Base-by-base conservation (phyloP, 1,284 basidiomycete species). In the Mycena sp. region DNA sequence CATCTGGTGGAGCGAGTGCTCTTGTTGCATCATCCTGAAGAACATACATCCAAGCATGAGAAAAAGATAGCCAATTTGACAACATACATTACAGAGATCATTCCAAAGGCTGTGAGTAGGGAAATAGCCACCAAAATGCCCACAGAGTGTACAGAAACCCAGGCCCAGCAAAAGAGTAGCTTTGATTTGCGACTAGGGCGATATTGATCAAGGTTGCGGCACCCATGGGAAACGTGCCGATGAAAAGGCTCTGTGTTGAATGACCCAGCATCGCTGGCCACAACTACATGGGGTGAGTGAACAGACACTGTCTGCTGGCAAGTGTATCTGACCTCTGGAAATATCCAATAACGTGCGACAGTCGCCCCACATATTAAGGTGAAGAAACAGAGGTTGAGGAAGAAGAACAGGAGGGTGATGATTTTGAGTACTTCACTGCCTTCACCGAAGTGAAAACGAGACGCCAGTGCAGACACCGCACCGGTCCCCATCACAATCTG, bases 101-200 rank as follows among this genome's bases (percentile, higher is more conserved):
- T 79, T 10, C 87, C 86, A 73, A 90, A 86, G 66, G 85, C 87
- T 63, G 87, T 87, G 23, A 84, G 25, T 7, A 88, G 71, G 1
- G 91, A 86, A 21, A 91, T 69, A 1, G 81, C 92, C 91, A 94
- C 92, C 93, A 94, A 11, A 92, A 71, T 1, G 72, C 83, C 86
- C 91, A 91, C 19, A 91, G 76, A 35, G 85, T 76, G 57, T 84
- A 86, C 0, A 88, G 76, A 73, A 92, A 91, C 0, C 71, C 53
- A 37, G 71, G 74, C 10, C 89, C 89, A 37, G 86, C 78, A 41
- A 73, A 70, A 63, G 78, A 85, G 50, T 78, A 73, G 7, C 70
- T 70, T 63, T 84, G 72, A 25, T 87, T 75, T 37, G 84, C 73
- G 25, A 77, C 72, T 19, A 83, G 77, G 2, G 83, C 78, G 43